A percentile compares a stretch with the other conserved stretches of the same genome.
These are phyloP conservation scores for Pistacia atlantica DNA, from an alignment of 345 rosid species.

Conservation along the genomic window DNA sequence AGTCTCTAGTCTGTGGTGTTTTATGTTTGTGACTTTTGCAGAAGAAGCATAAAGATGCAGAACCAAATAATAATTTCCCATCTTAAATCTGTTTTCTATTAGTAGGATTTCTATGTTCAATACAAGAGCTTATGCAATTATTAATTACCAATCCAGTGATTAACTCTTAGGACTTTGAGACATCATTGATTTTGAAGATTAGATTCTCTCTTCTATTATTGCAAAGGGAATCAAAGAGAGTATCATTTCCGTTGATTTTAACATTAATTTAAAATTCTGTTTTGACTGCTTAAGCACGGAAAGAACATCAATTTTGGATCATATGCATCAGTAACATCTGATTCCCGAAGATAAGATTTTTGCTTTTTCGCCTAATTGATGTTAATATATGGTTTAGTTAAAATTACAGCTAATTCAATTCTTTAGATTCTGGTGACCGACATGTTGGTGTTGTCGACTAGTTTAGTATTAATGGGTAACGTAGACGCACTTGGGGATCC, in stretches of 20 bases:
- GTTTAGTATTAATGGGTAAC: too few relatives aligned
- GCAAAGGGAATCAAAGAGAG: too few relatives aligned
- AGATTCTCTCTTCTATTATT: too few relatives aligned
- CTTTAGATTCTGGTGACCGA: background rate
- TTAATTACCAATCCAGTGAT: background rate
- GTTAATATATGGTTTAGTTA: background rate
- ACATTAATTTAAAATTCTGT: background rate
- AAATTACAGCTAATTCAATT: background rate
- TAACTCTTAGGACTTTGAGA: background rate
- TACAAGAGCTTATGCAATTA: too few relatives aligned
- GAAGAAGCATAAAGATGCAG: background rate
- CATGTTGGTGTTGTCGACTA: too few relatives aligned
- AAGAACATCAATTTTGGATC: too few relatives aligned
- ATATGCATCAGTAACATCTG: too few relatives aligned
- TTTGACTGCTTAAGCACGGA: too few relatives aligned
- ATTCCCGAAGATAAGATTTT: too few relatives aligned
- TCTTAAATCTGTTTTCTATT: background rate
- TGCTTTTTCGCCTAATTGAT: background rate
- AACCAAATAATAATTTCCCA: background rate
- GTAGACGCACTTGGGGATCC: too few relatives aligned
- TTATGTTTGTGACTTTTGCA: background rate
- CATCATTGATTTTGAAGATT: too few relatives aligned
- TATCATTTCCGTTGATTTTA: background rate
- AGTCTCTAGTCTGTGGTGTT: background rate
- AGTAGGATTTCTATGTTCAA: background rate